phyloP scores from a whole-genome alignment of 2,329 filamentous ascomycete genomes.

The Apiospora pterosperma region DNA sequence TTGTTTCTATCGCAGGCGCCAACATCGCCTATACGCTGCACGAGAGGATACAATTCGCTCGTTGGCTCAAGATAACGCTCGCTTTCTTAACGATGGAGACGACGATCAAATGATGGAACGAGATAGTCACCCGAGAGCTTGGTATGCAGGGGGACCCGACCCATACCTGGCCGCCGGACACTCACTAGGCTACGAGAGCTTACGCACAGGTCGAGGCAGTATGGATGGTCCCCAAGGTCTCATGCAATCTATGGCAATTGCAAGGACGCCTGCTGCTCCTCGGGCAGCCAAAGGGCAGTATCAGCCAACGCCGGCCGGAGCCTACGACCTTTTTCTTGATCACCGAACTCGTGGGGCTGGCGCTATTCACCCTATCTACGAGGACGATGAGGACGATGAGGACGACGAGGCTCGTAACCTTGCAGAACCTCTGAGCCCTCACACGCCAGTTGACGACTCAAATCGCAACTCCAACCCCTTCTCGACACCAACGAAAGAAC shows the following conservation, averaged over 20 bases:
- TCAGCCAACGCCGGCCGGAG: slow-evolving; percentile 23
- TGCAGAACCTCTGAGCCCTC: slow-evolving; percentile 23
- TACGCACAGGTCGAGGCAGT: slow-evolving; percentile 33
- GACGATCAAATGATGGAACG: slow-evolving; percentile 46
- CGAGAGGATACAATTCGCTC: slow-evolving; percentile 45
- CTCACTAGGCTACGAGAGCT: slow-evolving; percentile 48
- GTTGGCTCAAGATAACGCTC: slow-evolving; percentile 46
- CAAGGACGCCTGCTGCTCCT: slow-evolving; percentile 24
- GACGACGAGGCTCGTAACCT: slow-evolving; percentile 33
- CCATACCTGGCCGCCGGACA: slow-evolving; percentile 37
- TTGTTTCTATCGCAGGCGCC: slow-evolving; percentile 48
- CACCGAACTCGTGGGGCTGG: slow-evolving; percentile 26
- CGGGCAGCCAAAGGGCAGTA: slow-evolving; percentile 33
- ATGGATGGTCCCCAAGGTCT: slow-evolving; percentile 20
- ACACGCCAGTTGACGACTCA: slow-evolving; percentile 16
- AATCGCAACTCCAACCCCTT: slow-evolving; percentile 45
- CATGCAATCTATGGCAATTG: slow-evolving; percentile 17
- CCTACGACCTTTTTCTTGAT: slow-evolving; percentile 21
- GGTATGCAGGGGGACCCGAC: slow-evolving; percentile 46
- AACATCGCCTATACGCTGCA: slow-evolving; percentile 29
- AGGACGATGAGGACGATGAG: slow-evolving; percentile 54
- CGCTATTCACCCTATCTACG: slow-evolving; percentile 55
- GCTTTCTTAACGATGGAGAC: slow-evolving; percentile 33
- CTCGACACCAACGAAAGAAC: slow-evolving; percentile 37
- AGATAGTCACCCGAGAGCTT: slow-evolving; percentile 27